phyloP scores from a whole-genome alignment of 1,284 basidiomycete species.

The Heterobasidion parviporum region DNA sequence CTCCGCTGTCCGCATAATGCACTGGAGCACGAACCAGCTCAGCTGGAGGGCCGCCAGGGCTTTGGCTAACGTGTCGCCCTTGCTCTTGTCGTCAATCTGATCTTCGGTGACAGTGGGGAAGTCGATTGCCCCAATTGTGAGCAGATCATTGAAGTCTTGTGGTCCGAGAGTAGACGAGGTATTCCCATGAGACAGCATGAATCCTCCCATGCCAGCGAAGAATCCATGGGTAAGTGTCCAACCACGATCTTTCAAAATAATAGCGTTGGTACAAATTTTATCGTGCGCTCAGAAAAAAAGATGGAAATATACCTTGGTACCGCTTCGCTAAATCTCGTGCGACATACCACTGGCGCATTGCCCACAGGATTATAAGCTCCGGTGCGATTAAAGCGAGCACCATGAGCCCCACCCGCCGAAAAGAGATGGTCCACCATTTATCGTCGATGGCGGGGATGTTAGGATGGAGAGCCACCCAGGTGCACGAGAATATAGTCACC shows the following conservation, averaged over 20 bases:
- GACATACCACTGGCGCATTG: not conserved
- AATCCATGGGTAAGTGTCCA: conserved; percentile 13
- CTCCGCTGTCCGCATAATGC: conserved; percentile 11
- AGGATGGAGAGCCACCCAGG: conserved; percentile 21
- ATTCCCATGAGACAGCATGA: conserved; percentile 7
- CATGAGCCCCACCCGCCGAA: not conserved
- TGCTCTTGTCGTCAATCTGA: conserved; percentile 17
- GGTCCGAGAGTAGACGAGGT: conserved; percentile 7
- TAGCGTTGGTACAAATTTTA: not conserved
- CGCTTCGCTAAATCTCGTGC: not conserved
- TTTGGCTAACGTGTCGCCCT: conserved; percentile 16
- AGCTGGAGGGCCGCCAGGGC: conserved; percentile 15
- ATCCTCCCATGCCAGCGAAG: conserved; percentile 16
- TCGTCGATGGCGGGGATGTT: conserved; percentile 14
- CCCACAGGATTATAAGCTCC: not conserved
- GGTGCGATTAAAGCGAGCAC: not conserved
- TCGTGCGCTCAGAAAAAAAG: too few species aligned
- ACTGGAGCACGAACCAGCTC: conserved; percentile 18
- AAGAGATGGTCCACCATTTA: not conserved
- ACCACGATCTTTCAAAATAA: not conserved
- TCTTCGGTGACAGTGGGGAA: conserved; percentile 10
- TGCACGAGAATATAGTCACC: conserved; percentile 19
- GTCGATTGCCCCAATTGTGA: not conserved
- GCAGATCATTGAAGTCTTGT: conserved; percentile 7
- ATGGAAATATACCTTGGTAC: not conserved